Conservation (phyloP, 805 yeast genomes). For the Ogataea paradorogensis region DNA sequence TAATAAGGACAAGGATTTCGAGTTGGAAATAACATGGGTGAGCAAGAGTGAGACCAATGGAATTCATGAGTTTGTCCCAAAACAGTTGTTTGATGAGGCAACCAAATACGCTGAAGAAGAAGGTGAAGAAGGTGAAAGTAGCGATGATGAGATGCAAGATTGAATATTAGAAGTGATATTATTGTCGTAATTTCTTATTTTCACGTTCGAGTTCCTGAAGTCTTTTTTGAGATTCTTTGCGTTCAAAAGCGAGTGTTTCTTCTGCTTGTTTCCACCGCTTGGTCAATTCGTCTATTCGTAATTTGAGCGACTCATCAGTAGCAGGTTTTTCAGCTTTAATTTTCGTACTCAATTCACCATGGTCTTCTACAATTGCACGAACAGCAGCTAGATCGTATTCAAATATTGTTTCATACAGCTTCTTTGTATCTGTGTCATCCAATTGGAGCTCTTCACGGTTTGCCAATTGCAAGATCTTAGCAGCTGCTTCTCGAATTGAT, state of each 20-base stretch:
- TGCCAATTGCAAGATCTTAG: conserved; percentile 43
- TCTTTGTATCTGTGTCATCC: conserved; percentile 29
- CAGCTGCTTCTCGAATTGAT: conserved; percentile 58
- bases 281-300: conserved; percentile 60
- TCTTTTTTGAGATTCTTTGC: conserved; percentile 50
- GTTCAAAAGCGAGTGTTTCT: conserved; percentile 64
- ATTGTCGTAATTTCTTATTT: conserved; percentile 31
- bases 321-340: neutral
- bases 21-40: conserved; percentile 90
- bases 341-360: conserved; percentile 32
- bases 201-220: conserved; percentile 55
- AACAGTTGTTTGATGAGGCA: conserved; percentile 78
- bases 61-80: conserved; percentile 75
- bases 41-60: conserved; percentile 75
- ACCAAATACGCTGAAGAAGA: conserved; percentile 79
- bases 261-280: conserved; percentile 68
- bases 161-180: conserved; percentile 9
- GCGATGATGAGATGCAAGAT: conserved; percentile 35
- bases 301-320: conserved; percentile 23
- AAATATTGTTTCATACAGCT: conserved; percentile 32
- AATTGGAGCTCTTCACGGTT: conserved; percentile 27
- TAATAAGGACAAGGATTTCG: conserved; percentile 95
- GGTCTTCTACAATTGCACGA: conserved; percentile 56
- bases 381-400: conserved; percentile 60
- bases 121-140: conserved; percentile 55